Evolutionary conservation across 2,329 filamentous ascomycete genomes (phyloP), one percentile per base, ranked within the genome.

Genomic region (Scopulariopsis brevicaulis): DNA sequence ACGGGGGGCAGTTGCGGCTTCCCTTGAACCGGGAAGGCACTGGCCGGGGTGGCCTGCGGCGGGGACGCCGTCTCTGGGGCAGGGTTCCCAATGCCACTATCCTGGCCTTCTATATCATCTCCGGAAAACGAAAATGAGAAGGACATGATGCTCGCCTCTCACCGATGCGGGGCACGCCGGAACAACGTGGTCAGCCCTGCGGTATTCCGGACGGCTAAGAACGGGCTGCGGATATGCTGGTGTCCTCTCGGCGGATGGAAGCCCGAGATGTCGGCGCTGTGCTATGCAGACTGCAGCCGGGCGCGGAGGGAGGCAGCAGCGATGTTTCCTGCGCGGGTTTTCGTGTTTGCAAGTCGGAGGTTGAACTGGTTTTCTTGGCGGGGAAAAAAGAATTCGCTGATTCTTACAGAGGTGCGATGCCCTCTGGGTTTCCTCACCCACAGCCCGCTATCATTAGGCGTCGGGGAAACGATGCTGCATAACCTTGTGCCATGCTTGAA

Each of bases 91-190:
- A 66, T 66, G 34, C 67, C 67, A 59, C 72, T 70, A 34, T 70
- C 70, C 37, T 75, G 71, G 34, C 75, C 74, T 62, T 84, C 81
- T 74, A 86, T 86, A 64, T 86, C 83, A 60, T 86, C 83, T 35
- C 83, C 83, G 18, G 76, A 73, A 65, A 85, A 85, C 20, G 77
- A 78, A 64, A 86, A 86, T 50, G 80, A 80, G 65, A 84, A 84
- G 4, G 79, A 72, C 75, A 74, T 74, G 58, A 20, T 56, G 48
- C 35, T 50, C 22, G 46, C 46, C 46, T 18, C 46, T 24, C 46
- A 24, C 20, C 46, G 22, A n/a, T 50, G 46, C 46, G 46, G 46
- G 46, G 46, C 46, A 50, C n/a, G 20, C 37, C 12, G 22, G 46
- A 50, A 24, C 20, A 50, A 11, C 22, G 46, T 22, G 46, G 46